Base-by-base conservation (phyloP, 768 basidiomycete genomes). In the Amanita molliuscula region DNA sequence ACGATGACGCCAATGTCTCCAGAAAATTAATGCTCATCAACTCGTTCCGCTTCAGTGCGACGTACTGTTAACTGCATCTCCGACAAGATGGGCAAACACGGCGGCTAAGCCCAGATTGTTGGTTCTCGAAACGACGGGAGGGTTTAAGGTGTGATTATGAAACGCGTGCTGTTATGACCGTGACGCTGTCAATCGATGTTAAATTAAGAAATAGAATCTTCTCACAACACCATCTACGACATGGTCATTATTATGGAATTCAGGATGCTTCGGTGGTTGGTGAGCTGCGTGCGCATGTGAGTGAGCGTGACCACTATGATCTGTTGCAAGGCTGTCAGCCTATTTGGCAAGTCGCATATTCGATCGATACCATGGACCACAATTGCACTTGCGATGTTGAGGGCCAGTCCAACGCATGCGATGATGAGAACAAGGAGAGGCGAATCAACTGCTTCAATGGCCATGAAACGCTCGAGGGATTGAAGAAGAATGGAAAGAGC, bases 1-100 rank as follows among this genome's bases (percentile, higher is more conserved):
- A 78, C 59, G 29, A 79, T 77, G 47, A 79, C 77, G 15, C 75
- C 77, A 54, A 78, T 62, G 58, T 78, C 77, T 79, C 40, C 11
- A 25, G 42, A 28, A 43, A 48, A 47, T 40, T 40, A 42, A 41
- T 25, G 44, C 18, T 35, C 21, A 15, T 29, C 33, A n/a, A 33
- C 11, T 6, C 3, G 10, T 11, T 25, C 23, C 7, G 40, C 15
- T 18, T 15, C 34, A 33, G 16, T 29, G 16, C 16, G 23, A 62
- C 71, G 25, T 54, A 74, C 76, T 78, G 57, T 78, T 78, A 13
- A 75, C 57, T 9, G 76, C 78, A 55, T 78, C 76, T 4, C 77
- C 76, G 10, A 75, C 57, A 33, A 79, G 64, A 60, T 79, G 77
- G 31, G 74, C 59, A 10, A 79, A 57, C 3, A 78, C 76, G 9